These are phyloP conservation scores for Salinomyces thailandicus DNA, from an alignment of 2,329 filamentous ascomycete genomes.

Conservation along the genomic window DNA sequence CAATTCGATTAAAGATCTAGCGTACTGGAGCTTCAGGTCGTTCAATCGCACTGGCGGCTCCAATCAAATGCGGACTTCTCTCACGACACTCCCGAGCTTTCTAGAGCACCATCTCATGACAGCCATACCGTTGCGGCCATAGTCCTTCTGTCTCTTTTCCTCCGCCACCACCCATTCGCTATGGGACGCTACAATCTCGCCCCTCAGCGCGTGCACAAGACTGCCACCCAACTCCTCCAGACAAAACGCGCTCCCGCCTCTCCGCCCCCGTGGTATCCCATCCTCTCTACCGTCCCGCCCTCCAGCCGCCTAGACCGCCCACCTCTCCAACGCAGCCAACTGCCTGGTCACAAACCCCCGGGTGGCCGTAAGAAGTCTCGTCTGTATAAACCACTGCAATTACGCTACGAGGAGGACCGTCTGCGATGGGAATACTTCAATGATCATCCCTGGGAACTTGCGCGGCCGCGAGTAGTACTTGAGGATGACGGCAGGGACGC, in stretches of 20 bases:
- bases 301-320: conserved; percentile 50
- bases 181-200: conserved; percentile 46
- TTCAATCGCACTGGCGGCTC: too few relatives aligned
- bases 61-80: background rate
- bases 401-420: conserved; percentile 73
- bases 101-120: background rate
- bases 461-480: conserved; percentile 71
- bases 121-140: background rate
- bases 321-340: conserved; percentile 36
- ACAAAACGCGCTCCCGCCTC: conserved; percentile 28
- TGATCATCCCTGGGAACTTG: conserved; percentile 96
- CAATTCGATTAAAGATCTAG: too few relatives aligned
- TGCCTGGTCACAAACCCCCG: conserved; percentile 21
- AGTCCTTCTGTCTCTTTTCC: background rate
- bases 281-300: conserved; percentile 49
- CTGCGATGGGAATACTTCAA: conserved; percentile 74
- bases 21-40: too few relatives aligned
- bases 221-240: conserved; percentile 41
- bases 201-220: conserved; percentile 42
- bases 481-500: conserved; percentile 79
- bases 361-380: conserved; percentile 58
- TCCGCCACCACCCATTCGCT: too few relatives aligned
- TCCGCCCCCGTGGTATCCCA: conserved; percentile 47
- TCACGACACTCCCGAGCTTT: conserved; percentile 14
- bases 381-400: conserved; percentile 67